Base-by-base conservation (phyloP, 371 early-diverging fungal species). In the Mortierella polycephala region DNA sequence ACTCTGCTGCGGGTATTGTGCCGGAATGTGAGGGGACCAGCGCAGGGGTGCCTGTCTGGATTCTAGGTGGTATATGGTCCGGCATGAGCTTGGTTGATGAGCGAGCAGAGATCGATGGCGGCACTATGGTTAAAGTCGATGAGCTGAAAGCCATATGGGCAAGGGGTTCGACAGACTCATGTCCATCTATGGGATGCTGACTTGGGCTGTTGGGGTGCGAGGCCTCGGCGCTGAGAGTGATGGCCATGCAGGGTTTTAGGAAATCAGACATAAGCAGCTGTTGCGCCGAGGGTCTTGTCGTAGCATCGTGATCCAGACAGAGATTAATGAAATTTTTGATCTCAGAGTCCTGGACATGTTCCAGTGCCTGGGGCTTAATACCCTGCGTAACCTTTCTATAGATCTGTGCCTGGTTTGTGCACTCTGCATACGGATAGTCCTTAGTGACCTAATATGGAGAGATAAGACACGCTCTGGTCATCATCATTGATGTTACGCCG, bases 391-490 rank as follows among this genome's bases (percentile, higher is more conserved):
- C 94, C 62, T 92, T 93, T 70, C 89, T 90, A 75, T 90, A 93
- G 49, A 95, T 91, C 74, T 95, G 94, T 41, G 93, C 90, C n/a
- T 92, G 91, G 71, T 94, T 94, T 45, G 85, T 89, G 71, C 94
- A 94, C 74, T 96, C 96, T 42, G 83, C 84, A 81, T 95, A 96
- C 12, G 96, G 96, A 79, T 93, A 93, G 71, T 91, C 93, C 51
- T 92, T 91, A 6, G 95, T 95, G 42, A 53, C 14, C 64, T 55
- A 42, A 20, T 12, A 45, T 14, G 37, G 37, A 40, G 23, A 20
- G 30, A 14, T 40, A 58, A 58, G 16, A 39, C 49, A 61, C 37
- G 9, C 52, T 20, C 30, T 39, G 11, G 64, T 21, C 56, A 50
- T 13, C n/a, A 51, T 62, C 23, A 53, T 13, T 41, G 44, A 62